Percentiles rank a stretch among this genome's conserved stretches.
These are phyloP conservation scores for Sugiyamaella sp. DNA, from an alignment of 1,139 yeast genomes.

Conservation along the genomic window DNA sequence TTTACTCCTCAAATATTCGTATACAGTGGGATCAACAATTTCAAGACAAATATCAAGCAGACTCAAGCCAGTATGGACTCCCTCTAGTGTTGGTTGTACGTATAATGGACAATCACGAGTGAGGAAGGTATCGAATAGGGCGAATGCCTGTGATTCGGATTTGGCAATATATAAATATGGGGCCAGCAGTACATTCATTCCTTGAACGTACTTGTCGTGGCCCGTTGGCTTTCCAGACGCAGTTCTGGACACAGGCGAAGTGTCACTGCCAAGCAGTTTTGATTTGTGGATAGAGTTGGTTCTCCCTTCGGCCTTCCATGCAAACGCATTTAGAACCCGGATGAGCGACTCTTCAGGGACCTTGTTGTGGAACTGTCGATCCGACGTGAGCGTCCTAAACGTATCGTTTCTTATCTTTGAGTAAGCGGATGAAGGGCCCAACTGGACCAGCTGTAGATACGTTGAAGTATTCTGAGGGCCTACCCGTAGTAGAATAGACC, in stretches of 20 bases:
- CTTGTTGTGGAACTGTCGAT: slow-evolving; percentile 61
- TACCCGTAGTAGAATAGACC: slow-evolving; percentile 76
- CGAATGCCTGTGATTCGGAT: slow-evolving; percentile 86
- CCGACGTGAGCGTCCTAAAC: slow-evolving; percentile 82
- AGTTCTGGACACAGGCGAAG: slow-evolving; percentile 16
- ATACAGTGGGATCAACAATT: slow-evolving; percentile 73
- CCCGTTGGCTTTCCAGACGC: slow-evolving; percentile 22
- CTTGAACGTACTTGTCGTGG: slow-evolving; percentile 67
- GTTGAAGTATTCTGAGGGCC: slow-evolving; percentile 58
- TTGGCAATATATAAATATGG: slow-evolving; percentile 79
- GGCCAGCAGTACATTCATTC: slow-evolving; percentile 85
- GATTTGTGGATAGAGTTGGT: background rate
- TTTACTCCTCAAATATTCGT: slow-evolving; percentile 61
- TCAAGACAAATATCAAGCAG: slow-evolving; percentile 67
- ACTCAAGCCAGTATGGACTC: slow-evolving; percentile 76
- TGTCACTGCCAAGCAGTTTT: background rate
- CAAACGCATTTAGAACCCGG: slow-evolving; percentile 73
- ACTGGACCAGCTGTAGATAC: slow-evolving; percentile 58
- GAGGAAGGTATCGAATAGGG: slow-evolving; percentile 62
- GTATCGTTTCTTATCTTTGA: slow-evolving; percentile 84
- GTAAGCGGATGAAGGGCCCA: slow-evolving; percentile 61
- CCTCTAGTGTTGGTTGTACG: slow-evolving; percentile 73
- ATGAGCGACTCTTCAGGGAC: slow-evolving; percentile 72
- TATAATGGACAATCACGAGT: slow-evolving; percentile 73
- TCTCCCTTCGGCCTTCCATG: slow-evolving; percentile 47